Conservation (phyloP, 176 grass and related monocot species). For the Aegilops umbellulata region DNA sequence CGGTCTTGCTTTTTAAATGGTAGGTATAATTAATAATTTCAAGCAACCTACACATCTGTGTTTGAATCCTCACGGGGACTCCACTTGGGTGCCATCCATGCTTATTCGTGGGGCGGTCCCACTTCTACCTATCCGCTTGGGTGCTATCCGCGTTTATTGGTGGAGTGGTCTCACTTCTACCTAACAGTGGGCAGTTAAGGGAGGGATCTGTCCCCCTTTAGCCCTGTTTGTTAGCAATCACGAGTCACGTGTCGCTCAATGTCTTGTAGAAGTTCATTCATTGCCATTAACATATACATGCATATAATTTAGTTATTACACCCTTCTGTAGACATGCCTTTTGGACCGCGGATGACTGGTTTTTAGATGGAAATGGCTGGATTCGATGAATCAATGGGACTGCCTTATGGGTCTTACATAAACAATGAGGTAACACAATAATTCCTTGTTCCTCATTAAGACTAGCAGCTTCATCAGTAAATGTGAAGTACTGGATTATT, state of each 20-base stretch:
- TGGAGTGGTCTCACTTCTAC: too few relatives aligned
- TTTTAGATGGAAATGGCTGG: slow-evolving; percentile 22
- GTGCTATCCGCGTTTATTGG: too few relatives aligned
- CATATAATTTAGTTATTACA: not conserved
- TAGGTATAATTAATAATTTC: not conserved
- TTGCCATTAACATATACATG: not conserved
- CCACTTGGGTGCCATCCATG: too few relatives aligned
- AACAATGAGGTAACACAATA: slow-evolving; percentile 58
- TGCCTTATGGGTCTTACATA: slow-evolving; percentile 52
- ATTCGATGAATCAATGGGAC: slow-evolving; percentile 50
- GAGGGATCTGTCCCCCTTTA: too few relatives aligned
- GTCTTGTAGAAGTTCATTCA: not conserved
- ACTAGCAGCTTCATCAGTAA: not conserved
- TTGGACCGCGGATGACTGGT: slow-evolving; percentile 2
- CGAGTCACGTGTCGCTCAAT: not conserved
- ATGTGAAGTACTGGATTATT: not conserved
- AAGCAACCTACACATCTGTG: too few relatives aligned
- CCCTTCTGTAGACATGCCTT: slow-evolving; percentile 48
- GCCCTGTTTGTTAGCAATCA: not conserved
- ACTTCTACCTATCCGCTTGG: too few relatives aligned
- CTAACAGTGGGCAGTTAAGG: too few relatives aligned
- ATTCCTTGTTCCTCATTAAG: not conserved
- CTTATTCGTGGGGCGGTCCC: too few relatives aligned
- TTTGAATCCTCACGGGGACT: too few relatives aligned
- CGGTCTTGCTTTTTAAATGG: not conserved